Conservation (phyloP, 1,139 yeast species). For the Pneumocystis murina region DNA sequence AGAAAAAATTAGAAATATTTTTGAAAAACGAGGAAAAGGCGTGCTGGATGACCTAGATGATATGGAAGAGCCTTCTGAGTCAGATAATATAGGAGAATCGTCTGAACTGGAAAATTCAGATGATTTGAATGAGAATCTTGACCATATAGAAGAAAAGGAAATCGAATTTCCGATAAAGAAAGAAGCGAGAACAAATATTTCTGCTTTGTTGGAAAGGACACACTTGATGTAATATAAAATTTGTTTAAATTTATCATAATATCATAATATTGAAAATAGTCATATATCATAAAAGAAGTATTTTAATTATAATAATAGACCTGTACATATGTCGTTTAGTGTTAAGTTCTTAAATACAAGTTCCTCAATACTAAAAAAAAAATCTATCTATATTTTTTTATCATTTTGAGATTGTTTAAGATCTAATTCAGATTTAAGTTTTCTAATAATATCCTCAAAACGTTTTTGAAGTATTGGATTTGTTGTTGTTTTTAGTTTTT, state of each 20-base stretch:
- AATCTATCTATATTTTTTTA: conserved; percentile 15
- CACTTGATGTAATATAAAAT: not conserved
- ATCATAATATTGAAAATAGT: not conserved
- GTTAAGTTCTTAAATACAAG: no score
- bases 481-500: conserved; percentile 60
- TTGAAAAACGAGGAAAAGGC: conserved; percentile 62
- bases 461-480: conserved; percentile 82
- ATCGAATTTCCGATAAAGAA: not conserved
- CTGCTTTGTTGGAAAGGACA: not conserved
- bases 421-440: conserved; percentile 70
- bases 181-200: not conserved
- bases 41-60: conserved; percentile 86
- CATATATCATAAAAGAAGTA: not conserved
- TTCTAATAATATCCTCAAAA: conserved; percentile 64
- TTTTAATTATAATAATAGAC: no score
- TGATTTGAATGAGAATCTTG: not conserved
- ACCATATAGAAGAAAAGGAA: not conserved
- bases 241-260: not conserved
- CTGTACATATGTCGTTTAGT: no score
- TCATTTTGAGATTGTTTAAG: conserved; percentile 53
- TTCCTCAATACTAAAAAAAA: no score
- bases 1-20: conserved; percentile 41
- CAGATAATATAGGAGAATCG: conserved; percentile 13
- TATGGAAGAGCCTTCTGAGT: conserved; percentile 68
- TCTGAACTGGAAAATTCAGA: not conserved